phyloP scores from a whole-genome alignment of 345 rosid genomes.

The Microthlaspi erraticum region DNA sequence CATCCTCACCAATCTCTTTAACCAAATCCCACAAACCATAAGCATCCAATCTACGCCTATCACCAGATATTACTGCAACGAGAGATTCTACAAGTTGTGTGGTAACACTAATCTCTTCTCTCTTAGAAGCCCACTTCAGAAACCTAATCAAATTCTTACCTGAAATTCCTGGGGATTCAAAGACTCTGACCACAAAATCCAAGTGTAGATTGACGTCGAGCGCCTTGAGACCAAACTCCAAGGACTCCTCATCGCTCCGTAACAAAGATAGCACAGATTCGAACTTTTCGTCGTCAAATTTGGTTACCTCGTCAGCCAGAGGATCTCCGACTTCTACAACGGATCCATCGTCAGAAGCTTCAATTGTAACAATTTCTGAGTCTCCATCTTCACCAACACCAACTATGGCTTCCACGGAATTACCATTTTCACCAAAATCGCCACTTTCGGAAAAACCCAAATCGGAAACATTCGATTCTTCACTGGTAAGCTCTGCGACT shows the following conservation, averaged over 20 bases:
- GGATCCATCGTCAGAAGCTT: slow-evolving; percentile 34
- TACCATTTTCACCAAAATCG: slow-evolving; percentile 33
- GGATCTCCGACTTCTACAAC: slow-evolving; percentile 28
- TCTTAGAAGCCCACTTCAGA: slow-evolving; percentile 62
- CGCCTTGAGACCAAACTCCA: slow-evolving; percentile 58
- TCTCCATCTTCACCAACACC: slow-evolving; percentile 32
- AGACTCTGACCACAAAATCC: slow-evolving; percentile 60
- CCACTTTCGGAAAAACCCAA: slow-evolving; percentile 34
- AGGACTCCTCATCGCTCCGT: slow-evolving; percentile 64
- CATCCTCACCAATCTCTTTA: slow-evolving; percentile 57
- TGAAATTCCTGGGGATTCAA: slow-evolving; percentile 55
- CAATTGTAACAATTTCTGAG: slow-evolving; percentile 11
- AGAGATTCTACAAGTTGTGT: slow-evolving; percentile 53
- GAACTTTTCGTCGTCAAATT: slow-evolving; percentile 57
- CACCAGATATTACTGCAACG: slow-evolving; percentile 50
- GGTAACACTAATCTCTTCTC: slow-evolving; percentile 46
- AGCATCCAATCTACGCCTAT: slow-evolving; percentile 54
- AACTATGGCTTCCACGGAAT: slow-evolving; percentile 15
- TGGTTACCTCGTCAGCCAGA: slow-evolving; percentile 43
- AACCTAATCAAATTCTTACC: slow-evolving; percentile 68
- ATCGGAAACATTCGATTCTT: slow-evolving; percentile 25
- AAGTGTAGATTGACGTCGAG: slow-evolving; percentile 52
- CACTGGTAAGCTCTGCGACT: slow-evolving; percentile 16
- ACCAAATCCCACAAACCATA: slow-evolving; percentile 77
- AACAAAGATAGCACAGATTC: slow-evolving; percentile 67